Evolutionary conservation across 768 basidiomycete species (phyloP).

Genomic region (Fibroporia radiculosa): DNA sequence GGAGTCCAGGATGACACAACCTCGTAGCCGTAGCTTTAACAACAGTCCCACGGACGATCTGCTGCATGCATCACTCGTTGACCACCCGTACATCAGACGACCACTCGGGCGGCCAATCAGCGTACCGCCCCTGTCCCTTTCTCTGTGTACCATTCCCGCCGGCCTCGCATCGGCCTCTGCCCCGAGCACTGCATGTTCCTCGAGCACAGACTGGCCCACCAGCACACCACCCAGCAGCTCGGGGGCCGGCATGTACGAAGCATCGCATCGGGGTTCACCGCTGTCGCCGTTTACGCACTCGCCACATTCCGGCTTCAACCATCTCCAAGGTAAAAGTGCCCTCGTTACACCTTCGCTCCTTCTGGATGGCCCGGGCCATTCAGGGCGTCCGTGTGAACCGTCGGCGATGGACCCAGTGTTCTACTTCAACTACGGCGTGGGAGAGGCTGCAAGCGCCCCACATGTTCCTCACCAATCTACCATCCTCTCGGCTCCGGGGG

Average conservation of each 20-base stretch:
- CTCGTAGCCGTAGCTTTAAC: slow-evolving; percentile 11
- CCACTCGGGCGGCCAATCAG: slow-evolving; percentile 15
- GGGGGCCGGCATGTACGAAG: slow-evolving; percentile 12
- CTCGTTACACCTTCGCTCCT: neutral
- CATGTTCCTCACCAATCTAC: neutral
- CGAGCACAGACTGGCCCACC: slow-evolving; percentile 11
- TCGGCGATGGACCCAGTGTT: neutral
- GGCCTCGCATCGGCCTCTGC: slow-evolving; percentile 11
- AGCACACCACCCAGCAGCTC: slow-evolving; percentile 11
- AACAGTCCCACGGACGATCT: slow-evolving; percentile 12
- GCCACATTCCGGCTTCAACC: slow-evolving; percentile 7
- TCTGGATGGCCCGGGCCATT: neutral
- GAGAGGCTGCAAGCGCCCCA: neutral
- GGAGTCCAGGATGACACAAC: slow-evolving; percentile 23
- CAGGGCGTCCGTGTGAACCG: neutral
- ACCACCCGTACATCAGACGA: slow-evolving; percentile 13
- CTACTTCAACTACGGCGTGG: slow-evolving; percentile 2
- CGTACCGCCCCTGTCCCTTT: slow-evolving; percentile 19
- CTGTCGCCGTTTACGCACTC: slow-evolving; percentile 11
- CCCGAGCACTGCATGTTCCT: slow-evolving; percentile 16
- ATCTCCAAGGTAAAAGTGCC: neutral
- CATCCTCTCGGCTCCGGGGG: neutral
- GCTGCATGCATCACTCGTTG: slow-evolving; percentile 8
- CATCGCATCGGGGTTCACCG: slow-evolving; percentile 13
- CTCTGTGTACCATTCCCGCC: slow-evolving; percentile 8